Evolutionary conservation across 352 stramenopile species (phyloP), one percentile per base, ranked within the genome.

Genomic region (Phytophthora ramorum): DNA sequence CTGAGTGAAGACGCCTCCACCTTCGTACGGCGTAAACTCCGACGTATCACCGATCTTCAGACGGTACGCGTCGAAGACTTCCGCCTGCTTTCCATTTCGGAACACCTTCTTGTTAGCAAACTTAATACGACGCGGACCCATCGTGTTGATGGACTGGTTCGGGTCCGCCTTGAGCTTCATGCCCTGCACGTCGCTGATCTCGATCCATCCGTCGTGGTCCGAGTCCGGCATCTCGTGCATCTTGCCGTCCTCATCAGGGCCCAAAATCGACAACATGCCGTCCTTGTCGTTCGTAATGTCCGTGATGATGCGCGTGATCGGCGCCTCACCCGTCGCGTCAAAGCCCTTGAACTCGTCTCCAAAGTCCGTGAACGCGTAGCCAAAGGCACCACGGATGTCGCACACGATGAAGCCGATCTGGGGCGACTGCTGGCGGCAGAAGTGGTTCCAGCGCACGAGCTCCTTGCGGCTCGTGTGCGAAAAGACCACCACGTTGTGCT

Each of bases 401-500:
- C 87, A 93, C 58, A 78, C 44, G 53, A 95, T 93, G 69, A 95
- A 95, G 32, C 87, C 87, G 44, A 95, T 93, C 43, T 76, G 78
- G 13, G 84, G 88, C 28, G 74, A 81, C 63, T 95, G 87, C 46
- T 78, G 51, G 19, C 86, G 88, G 65, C 93, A 98, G 60, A 96
- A 97, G 45, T 78, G 77, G 81, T 98, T 93, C 91, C 91, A 97
- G 43, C 81, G 81, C 64, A 96, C 66, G 24, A 97, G 74, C 53
- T 97, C 88, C 44, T 81, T 67, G 59, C 84, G 84, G 37, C 49
- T 63, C 58, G 79, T 86, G 79, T 92, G 71, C 41, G 89, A 92
- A 69, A 97, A 97, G 26, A 98, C 90, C 34, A 98, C 83, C 48
- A 96, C 89, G 30, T 94, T 89, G 73, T 98, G 89, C 49, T 66